Conservation (phyloP, 208 protist genomes). For the Trypanosoma cruzi region DNA sequence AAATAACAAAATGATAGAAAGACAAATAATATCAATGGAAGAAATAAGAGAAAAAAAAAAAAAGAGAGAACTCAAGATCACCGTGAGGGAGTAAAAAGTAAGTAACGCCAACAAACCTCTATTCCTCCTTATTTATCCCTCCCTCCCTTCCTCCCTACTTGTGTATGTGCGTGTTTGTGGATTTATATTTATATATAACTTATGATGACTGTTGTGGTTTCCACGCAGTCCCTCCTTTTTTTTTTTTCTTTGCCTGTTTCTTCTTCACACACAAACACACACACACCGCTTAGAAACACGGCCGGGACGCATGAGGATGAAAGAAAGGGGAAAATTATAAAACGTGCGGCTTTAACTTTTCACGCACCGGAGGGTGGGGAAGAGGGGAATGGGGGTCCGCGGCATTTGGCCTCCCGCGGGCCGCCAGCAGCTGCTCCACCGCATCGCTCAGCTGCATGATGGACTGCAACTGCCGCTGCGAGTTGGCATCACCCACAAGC, state of each 20-base stretch:
- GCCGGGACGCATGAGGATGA: background rate
- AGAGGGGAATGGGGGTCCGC: too few species aligned
- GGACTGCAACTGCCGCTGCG: constrained; percentile 35
- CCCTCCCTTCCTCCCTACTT: too few species aligned
- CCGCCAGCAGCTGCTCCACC: constrained; percentile 26
- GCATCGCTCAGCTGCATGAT: constrained; percentile 43
- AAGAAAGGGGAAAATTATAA: background rate
- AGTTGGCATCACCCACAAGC: constrained; percentile 33
- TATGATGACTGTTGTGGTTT: background rate
- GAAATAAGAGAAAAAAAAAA: too few species aligned
- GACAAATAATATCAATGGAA: too few species aligned
- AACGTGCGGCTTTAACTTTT: background rate
- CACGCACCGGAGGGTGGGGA: too few species aligned
- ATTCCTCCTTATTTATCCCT: too few species aligned
- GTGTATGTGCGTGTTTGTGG: too few species aligned
- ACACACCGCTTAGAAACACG: background rate
- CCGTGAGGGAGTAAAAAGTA: too few species aligned
- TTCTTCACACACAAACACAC: background rate
- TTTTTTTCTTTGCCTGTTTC: background rate
- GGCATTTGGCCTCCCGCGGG: constrained; percentile 5
- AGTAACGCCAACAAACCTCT: too few species aligned
- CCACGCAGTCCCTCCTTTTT: background rate
- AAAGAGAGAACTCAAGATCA: too few species aligned
- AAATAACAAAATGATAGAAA: too few species aligned
- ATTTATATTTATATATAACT: background rate